Conservation (phyloP, 1,284 basidiomycete genomes). For the Ustilago esculenta region DNA sequence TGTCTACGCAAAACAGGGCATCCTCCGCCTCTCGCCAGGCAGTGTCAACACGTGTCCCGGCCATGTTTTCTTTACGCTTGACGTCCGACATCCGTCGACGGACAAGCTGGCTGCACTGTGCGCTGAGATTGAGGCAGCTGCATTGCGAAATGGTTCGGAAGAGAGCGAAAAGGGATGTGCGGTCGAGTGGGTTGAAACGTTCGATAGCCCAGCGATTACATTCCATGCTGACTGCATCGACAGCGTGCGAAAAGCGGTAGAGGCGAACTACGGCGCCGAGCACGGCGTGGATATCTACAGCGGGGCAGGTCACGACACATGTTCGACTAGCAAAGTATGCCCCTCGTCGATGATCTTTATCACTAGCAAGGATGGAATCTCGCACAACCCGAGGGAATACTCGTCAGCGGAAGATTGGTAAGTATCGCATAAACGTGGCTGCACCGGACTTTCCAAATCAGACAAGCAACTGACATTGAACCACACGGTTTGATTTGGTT, state of each 20-base stretch:
- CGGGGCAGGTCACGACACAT: conserved; percentile 50
- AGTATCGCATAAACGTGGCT: too few relatives aligned
- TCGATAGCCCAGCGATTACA: conserved; percentile 36
- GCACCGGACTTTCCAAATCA: too few relatives aligned
- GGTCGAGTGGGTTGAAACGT: conserved; percentile 36
- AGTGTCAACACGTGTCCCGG: conserved; percentile 45
- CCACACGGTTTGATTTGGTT: neutral
- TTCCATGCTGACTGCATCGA: conserved; percentile 40
- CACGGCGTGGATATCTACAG: conserved; percentile 33
- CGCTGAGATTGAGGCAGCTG: conserved; percentile 20
- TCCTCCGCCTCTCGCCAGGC: conserved; percentile 36
- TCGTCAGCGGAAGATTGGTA: conserved; percentile 41
- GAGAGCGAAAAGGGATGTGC: conserved; percentile 38
- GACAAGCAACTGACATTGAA: too few relatives aligned
- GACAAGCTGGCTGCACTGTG: conserved; percentile 23
- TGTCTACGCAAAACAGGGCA: conserved; percentile 17
- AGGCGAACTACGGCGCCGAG: conserved; percentile 27
- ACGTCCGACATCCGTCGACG: conserved; percentile 36
- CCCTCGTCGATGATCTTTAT: conserved; percentile 48
- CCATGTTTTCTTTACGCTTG: conserved; percentile 41
- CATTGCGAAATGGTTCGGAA: conserved; percentile 11
- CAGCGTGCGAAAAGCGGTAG: conserved; percentile 30
- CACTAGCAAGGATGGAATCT: conserved; percentile 43
- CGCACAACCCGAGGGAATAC: conserved; percentile 41
- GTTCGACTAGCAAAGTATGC: conserved; percentile 40